These are phyloP conservation scores for Kodamaea leandrae DNA, from an alignment of 805 yeast species.

Conservation along the genomic window DNA sequence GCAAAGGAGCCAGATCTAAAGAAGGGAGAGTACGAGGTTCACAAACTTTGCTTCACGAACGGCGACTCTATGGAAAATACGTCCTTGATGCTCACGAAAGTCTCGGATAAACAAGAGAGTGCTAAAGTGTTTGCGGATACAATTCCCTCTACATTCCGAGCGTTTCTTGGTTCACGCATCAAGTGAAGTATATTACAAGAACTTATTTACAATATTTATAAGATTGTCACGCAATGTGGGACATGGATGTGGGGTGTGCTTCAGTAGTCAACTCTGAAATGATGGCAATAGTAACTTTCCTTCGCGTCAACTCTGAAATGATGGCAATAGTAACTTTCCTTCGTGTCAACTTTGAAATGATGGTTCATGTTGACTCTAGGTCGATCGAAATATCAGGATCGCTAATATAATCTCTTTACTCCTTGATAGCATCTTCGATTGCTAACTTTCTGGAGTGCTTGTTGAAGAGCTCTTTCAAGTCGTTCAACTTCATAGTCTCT, in stretches of 20 bases:
- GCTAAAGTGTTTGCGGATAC: slow-evolving; percentile 7
- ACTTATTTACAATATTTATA: slow-evolving; percentile 6
- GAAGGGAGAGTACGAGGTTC: slow-evolving; percentile 1
- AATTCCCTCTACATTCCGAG: slow-evolving; percentile 20
- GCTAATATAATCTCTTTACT: slow-evolving; percentile 7
- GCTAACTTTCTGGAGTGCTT: slow-evolving; percentile 78
- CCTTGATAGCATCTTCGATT: slow-evolving; percentile 64
- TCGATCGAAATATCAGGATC: neutral
- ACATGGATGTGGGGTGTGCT: too few relatives aligned
- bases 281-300: too few relatives aligned
- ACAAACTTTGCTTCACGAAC: slow-evolving; percentile 3
- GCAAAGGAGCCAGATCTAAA: neutral
- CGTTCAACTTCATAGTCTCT: slow-evolving; percentile 56
- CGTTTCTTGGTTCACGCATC: slow-evolving; percentile 6
- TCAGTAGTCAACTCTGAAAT: too few relatives aligned
- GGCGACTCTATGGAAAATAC: slow-evolving; percentile 2
- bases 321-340: too few relatives aligned
- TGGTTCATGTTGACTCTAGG: too few relatives aligned
- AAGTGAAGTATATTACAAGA: slow-evolving; percentile 4
- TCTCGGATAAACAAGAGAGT: neutral
- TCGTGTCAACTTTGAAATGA: too few relatives aligned
- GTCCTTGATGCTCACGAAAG: neutral
- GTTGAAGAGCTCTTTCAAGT: slow-evolving; percentile 66
- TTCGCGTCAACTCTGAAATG: too few relatives aligned
- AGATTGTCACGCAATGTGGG: too few relatives aligned